These are phyloP conservation scores for Citropsis articulata DNA, from an alignment of 345 rosid genomes.

Conservation along the genomic window DNA sequence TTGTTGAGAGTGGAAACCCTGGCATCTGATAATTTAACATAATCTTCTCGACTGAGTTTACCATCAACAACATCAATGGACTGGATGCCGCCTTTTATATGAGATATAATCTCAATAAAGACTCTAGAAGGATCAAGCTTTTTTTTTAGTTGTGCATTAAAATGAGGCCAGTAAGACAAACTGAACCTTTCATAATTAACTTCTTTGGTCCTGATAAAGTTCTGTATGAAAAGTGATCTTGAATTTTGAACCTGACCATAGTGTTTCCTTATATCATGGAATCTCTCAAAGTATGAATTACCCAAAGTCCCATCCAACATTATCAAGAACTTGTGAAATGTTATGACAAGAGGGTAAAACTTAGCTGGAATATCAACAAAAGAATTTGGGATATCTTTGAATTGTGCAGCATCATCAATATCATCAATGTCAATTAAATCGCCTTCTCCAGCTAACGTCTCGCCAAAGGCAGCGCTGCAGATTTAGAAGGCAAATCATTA, in stretches of 20 bases:
- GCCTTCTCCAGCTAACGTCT: conserved; percentile 14
- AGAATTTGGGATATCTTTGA: conserved; percentile 44
- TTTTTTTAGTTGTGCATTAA: conserved; percentile 29
- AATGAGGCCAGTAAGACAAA: conserved; percentile 52
- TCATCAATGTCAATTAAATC: conserved; percentile 17
- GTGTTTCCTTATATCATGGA: conserved; percentile 29
- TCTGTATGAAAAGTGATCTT: conserved; percentile 22
- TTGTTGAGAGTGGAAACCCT: conserved; percentile 35
- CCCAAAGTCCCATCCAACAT: conserved; percentile 65
- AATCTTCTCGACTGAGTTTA: conserved; percentile 32
- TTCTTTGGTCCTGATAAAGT: conserved; percentile 42
- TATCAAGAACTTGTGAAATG: conserved; percentile 50
- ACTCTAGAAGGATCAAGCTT: conserved; percentile 47
- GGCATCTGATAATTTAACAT: conserved; percentile 32
- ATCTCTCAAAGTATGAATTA: conserved; percentile 45
- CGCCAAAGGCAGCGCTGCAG: conserved; percentile 35
- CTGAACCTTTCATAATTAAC: conserved; percentile 44
- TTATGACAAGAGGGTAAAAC: conserved; percentile 48
- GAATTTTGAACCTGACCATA: conserved; percentile 17
- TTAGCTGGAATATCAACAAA: conserved; percentile 30
- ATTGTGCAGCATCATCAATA: conserved; percentile 26
- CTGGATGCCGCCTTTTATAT: conserved; percentile 49
- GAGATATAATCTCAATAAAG: conserved; percentile 55
- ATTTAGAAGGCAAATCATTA: background rate
- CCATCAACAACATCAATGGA: conserved; percentile 26